Conservation (phyloP, 2,329 filamentous ascomycete genomes). For the Hypoxylon sp. region DNA sequence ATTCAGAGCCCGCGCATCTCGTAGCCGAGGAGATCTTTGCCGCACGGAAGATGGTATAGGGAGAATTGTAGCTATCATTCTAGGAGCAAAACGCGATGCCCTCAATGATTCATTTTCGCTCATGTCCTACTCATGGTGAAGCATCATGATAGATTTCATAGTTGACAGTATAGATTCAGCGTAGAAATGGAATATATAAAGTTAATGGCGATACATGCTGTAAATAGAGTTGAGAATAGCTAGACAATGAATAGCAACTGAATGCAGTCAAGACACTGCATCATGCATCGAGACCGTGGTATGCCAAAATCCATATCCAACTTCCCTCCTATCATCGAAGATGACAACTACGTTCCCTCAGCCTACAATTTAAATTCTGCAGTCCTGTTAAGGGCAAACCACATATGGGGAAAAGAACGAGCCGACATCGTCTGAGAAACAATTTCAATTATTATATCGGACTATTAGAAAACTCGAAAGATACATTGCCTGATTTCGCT, state of each 20-base stretch:
- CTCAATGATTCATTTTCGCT: constrained; percentile 37
- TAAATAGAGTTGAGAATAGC: constrained; percentile 23
- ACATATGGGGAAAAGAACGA: constrained; percentile 47
- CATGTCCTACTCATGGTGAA: constrained; percentile 30
- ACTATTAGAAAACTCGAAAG: constrained; percentile 38
- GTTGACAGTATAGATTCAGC: neutral
- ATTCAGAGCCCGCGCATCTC: neutral
- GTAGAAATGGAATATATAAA: constrained; percentile 22
- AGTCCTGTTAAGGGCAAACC: constrained; percentile 23
- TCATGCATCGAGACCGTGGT: constrained; percentile 16
- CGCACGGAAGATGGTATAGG: neutral
- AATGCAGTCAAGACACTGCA: constrained; percentile 6
- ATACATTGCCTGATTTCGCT: constrained; percentile 37
- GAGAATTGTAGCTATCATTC: neutral
- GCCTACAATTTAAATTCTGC: constrained; percentile 46
- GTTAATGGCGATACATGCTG: neutral
- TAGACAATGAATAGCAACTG: constrained; percentile 8
- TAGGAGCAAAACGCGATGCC: neutral
- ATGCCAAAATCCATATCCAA: constrained; percentile 19
- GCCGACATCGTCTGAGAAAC: constrained; percentile 53
- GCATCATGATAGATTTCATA: neutral
- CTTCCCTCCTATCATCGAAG: constrained; percentile 26
- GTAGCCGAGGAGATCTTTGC: neutral
- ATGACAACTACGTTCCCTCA: constrained; percentile 52
- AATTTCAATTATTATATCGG: constrained; percentile 34